These are phyloP conservation scores for Sarcodon aspratus DNA, from an alignment of 768 basidiomycete species.

Conservation along the genomic window DNA sequence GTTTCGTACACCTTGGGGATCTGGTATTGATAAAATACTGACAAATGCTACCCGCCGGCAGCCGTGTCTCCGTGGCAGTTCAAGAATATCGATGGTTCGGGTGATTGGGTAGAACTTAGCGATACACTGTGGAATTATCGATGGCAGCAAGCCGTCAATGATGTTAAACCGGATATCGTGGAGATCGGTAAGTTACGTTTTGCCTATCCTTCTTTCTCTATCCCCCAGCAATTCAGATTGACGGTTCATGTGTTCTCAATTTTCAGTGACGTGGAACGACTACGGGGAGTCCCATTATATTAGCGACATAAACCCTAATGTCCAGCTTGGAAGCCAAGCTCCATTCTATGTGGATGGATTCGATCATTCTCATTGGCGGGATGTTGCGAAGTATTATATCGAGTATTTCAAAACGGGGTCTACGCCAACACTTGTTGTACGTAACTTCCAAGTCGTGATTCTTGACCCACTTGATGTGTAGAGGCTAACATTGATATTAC, in stretches of 20 bases:
- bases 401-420: slow-evolving; percentile 16
- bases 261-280: slow-evolving; percentile 12
- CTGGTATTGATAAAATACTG: background rate
- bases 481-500: background rate
- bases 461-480: too few relatives aligned
- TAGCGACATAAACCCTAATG: slow-evolving; percentile 21
- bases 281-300: slow-evolving; percentile 32
- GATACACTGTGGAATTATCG: background rate
- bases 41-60: background rate
- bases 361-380: slow-evolving; percentile 13
- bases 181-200: slow-evolving; percentile 4
- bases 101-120: slow-evolving; percentile 4
- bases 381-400: slow-evolving; percentile 17
- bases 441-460: too few relatives aligned
- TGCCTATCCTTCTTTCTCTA: too few relatives aligned
- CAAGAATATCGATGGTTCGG: slow-evolving; percentile 1
- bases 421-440: slow-evolving; percentile 3
- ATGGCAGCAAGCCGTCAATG: background rate
- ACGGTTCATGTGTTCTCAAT: background rate
- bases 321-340: slow-evolving; percentile 13
- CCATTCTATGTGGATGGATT: slow-evolving; percentile 17
- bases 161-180: slow-evolving; percentile 3
- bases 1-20: background rate
- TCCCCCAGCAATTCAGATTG: too few relatives aligned
- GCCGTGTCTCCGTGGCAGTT: slow-evolving; percentile 5